These are phyloP conservation scores for Elongisporangium prolatum DNA, from an alignment of 352 stramenopile genomes.

Conservation along the genomic window DNA sequence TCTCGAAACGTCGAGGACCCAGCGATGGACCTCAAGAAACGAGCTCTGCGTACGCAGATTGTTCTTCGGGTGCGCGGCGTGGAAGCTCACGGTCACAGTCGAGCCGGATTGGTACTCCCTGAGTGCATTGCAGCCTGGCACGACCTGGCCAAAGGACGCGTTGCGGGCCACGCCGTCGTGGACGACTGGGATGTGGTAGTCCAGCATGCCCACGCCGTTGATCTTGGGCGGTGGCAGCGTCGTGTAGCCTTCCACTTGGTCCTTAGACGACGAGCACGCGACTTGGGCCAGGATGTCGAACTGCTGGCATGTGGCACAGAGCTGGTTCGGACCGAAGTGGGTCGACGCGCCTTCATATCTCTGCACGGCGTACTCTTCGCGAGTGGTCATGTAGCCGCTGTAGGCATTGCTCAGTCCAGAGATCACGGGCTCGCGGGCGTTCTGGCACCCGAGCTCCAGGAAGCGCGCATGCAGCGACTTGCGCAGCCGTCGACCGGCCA, in stretches of 20 bases:
- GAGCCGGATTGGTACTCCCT: slow-evolving; percentile 36
- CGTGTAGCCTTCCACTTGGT: slow-evolving; percentile 8
- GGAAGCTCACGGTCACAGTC: slow-evolving; percentile 58
- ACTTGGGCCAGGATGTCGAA: slow-evolving; percentile 56
- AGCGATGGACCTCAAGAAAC: slow-evolving; percentile 76
- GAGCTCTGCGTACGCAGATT: slow-evolving; percentile 68
- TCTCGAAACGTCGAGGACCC: slow-evolving; percentile 35
- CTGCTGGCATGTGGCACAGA: slow-evolving; percentile 72
- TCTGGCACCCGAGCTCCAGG: slow-evolving; percentile 5
- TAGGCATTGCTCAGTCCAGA: slow-evolving; percentile 81
- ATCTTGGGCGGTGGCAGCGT: slow-evolving; percentile 42
- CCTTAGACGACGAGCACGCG: slow-evolving; percentile 13
- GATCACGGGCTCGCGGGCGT: slow-evolving; percentile 46
- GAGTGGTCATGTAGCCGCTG: slow-evolving; percentile 80
- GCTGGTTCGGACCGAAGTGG: slow-evolving; percentile 84
- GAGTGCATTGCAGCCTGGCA: slow-evolving; percentile 33
- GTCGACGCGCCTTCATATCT: slow-evolving; percentile 88
- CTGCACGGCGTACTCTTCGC: slow-evolving; percentile 83
- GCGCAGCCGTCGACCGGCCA: slow-evolving; percentile 70
- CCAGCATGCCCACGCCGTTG: slow-evolving; percentile 51
- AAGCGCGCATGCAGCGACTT: slow-evolving; percentile 28
- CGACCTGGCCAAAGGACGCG: slow-evolving; percentile 47
- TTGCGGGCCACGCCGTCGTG: slow-evolving; percentile 49
- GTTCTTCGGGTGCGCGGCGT: slow-evolving; percentile 81
- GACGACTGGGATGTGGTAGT: slow-evolving; percentile 76